A percentile compares a stretch with the other conserved stretches of the same genome.
Conservation (phyloP, 805 yeast genomes). For the Tetrapisispora taiwanensis region DNA sequence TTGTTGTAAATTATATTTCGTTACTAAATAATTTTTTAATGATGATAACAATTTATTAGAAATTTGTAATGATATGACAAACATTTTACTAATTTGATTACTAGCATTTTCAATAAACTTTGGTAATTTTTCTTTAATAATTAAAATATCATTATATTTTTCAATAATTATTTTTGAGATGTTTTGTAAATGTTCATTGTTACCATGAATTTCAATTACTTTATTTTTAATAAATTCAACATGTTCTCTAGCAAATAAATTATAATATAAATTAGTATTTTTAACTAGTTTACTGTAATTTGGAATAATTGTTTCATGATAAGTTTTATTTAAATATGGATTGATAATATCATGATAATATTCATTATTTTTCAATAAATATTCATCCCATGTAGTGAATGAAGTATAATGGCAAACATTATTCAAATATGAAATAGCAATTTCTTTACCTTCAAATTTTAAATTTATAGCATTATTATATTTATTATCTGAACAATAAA, state of each 20-base stretch:
- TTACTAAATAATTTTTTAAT: neutral
- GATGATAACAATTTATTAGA: neutral
- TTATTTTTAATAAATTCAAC: neutral
- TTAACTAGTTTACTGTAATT: neutral
- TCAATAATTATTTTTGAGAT: no score
- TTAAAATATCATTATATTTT: no score
- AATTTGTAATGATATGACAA: neutral
- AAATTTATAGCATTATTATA: neutral
- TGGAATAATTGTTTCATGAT: neutral
- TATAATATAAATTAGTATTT: neutral
- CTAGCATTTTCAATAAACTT: neutral
- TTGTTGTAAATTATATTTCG: neutral
- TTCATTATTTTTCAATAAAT: slow-evolving; percentile 7
- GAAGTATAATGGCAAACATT: slow-evolving; percentile 8
- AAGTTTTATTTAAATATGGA: slow-evolving; percentile 1
- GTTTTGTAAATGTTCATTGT: neutral
- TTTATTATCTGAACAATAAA: neutral
- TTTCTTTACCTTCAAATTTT: neutral
- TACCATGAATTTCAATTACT: neutral
- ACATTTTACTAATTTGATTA: neutral
- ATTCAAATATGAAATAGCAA: neutral
- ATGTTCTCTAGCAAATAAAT: neutral
- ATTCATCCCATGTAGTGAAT: slow-evolving; percentile 6
- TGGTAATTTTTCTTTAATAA: neutral
- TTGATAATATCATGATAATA: slow-evolving; percentile 8